These are phyloP conservation scores for Fusarium keratoplasticum DNA, from an alignment of 2,329 filamentous ascomycete species.

Conservation along the genomic window DNA sequence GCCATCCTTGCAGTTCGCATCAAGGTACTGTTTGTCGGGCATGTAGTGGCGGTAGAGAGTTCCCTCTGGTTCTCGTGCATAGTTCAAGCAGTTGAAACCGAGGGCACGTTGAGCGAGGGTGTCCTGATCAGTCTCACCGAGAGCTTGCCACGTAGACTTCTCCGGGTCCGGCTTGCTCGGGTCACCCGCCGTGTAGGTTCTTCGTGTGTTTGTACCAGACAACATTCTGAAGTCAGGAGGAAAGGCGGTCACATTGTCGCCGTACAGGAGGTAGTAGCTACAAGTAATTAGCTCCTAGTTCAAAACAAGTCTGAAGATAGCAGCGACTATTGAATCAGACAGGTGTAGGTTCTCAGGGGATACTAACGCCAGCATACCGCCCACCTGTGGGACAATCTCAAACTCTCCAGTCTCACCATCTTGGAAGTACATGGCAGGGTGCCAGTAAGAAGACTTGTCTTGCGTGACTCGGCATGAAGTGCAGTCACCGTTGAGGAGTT, in stretches of 20 bases:
- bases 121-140: conserved; percentile 73
- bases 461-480: conserved; percentile 84
- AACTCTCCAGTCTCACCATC: conserved; percentile 72
- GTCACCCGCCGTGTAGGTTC: conserved; percentile 77
- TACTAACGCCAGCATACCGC: conserved; percentile 87
- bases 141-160: conserved; percentile 76
- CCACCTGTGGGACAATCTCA: conserved; percentile 77
- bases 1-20: conserved; percentile 84
- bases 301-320: background rate
- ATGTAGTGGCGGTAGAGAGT: conserved; percentile 85
- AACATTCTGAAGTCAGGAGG: conserved; percentile 85
- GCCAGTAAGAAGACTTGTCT: conserved; percentile 92
- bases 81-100: conserved; percentile 97
- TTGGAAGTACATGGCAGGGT: conserved; percentile 81
- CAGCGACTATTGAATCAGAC: background rate
- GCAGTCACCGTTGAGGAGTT: conserved; percentile 73
- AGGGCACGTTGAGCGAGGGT: conserved; percentile 83
- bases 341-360: background rate
- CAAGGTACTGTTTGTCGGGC: conserved; percentile 82
- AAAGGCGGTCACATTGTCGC: conserved; percentile 76
- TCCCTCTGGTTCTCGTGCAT: conserved; percentile 71
- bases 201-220: conserved; percentile 75
- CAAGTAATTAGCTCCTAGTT: conserved; percentile 11
- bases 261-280: conserved; percentile 87
- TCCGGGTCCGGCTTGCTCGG: conserved; percentile 71